Conservation (phyloP, 164 flowering plant species). For the Umbilicus rupestris region DNA sequence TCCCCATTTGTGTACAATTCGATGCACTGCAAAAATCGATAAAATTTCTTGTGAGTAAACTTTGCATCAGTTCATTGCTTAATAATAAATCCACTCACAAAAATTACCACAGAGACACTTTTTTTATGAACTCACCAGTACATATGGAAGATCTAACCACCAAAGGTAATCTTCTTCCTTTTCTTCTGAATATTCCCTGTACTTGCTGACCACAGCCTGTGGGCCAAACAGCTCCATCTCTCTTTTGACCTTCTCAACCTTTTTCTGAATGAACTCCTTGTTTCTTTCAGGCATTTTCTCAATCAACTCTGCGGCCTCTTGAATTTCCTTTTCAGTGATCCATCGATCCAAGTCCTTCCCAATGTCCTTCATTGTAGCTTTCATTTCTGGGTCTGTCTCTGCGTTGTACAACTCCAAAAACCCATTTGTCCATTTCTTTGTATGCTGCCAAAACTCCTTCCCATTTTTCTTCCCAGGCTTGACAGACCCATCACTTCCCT, state of each 20-base stretch:
- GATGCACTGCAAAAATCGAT: slow-evolving; percentile 57
- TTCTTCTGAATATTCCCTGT: slow-evolving; percentile 74
- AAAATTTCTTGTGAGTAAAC: slow-evolving; percentile 3
- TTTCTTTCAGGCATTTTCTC: slow-evolving; percentile 44
- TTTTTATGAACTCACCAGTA: slow-evolving; percentile 38
- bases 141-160: slow-evolving; percentile 91
- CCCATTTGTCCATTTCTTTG: slow-evolving; percentile 84
- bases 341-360: slow-evolving; percentile 90
- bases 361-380: slow-evolving; percentile 67
- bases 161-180: slow-evolving; percentile 79
- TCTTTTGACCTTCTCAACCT: slow-evolving; percentile 59
- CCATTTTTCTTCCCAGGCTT: slow-evolving; percentile 72
- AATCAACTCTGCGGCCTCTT: slow-evolving; percentile 71
- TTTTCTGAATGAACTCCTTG: slow-evolving; percentile 49
- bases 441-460: slow-evolving; percentile 92
- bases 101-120: neutral
- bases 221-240: slow-evolving; percentile 88
- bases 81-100: neutral
- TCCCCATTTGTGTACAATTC: slow-evolving; percentile 63
- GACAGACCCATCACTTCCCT: slow-evolving; percentile 75
- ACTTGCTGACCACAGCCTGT: slow-evolving; percentile 88
- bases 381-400: slow-evolving; percentile 78
- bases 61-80: neutral
- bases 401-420: slow-evolving; percentile 71
- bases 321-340: slow-evolving; percentile 81